These are phyloP conservation scores for Marchantia polymorpha DNA, from an alignment of 225 moss, liverwort and hornwort species.

Conservation along the genomic window DNA sequence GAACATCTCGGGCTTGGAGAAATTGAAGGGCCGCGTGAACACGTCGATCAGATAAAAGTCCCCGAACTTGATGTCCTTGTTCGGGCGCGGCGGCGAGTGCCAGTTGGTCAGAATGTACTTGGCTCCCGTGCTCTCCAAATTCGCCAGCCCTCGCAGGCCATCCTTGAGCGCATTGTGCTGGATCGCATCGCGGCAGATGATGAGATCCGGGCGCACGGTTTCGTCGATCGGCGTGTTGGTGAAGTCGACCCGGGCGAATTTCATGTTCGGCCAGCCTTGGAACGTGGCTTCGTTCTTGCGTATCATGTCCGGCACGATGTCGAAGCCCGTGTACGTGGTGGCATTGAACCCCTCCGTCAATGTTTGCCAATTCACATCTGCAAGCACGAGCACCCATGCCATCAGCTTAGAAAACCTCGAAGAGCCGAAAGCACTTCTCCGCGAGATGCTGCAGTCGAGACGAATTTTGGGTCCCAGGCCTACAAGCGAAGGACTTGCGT, in stretches of 20 bases:
- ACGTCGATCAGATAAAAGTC: constrained; percentile 58
- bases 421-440: too few relatives aligned
- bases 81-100: constrained; percentile 51
- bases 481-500: neutral
- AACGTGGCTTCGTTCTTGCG: constrained; percentile 42
- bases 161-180: constrained; percentile 55
- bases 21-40: constrained; percentile 66
- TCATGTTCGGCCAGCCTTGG: constrained; percentile 37
- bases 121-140: constrained; percentile 53
- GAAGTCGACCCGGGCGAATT: constrained; percentile 53
- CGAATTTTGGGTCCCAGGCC: neutral
- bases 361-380: constrained; percentile 72
- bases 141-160: constrained; percentile 52
- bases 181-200: constrained; percentile 62
- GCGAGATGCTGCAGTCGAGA: too few relatives aligned
- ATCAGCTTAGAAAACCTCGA: neutral
- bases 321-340: constrained; percentile 49
- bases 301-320: constrained; percentile 60
- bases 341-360: constrained; percentile 60
- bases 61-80: constrained; percentile 42
- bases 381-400: neutral
- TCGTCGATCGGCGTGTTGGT: constrained; percentile 47
- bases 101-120: constrained; percentile 62
- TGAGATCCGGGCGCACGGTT: constrained; percentile 47
- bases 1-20: constrained; percentile 59